Evolutionary conservation across 306 rosid genomes (phyloP), one percentile per base, ranked within the genome.

Genomic region (Erythrophleum fordii): DNA sequence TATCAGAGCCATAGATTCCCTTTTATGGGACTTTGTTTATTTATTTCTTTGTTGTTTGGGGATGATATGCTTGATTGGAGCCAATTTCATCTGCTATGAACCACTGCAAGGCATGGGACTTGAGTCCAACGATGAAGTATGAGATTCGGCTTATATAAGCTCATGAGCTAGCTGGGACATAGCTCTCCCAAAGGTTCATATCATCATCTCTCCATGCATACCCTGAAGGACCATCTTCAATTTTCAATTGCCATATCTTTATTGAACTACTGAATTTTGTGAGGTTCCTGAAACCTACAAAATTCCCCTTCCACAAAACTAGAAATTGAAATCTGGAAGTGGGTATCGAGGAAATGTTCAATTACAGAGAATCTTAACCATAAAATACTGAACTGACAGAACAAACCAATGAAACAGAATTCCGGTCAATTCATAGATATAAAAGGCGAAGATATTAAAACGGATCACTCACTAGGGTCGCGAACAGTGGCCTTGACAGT

Each of bases 401-500:
- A 53, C 2, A 10, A 8, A 29, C 4, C 17, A 3, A 42, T 0
- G 22, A 6, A 45, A 28, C 12, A 17, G 18, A 25, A 58, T 22
- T 39, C 5, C 18, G 6, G 4, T 45, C 26, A 28, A 72, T 1
- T 14, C n/a, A n/a, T 39, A 45, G 0, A 5, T 26, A 64, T 12
- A 58, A 44, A 48, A 16, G 6, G 28, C 5, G 11, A 28, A 16
- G 25, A 48, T 0, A 34, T 7, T 14, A 17, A 2, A 11, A 7
- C 0, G 16, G n/a, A 41, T 7, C 9, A 62, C 80, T 59, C 4
- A 89, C 92, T 56, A 35, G 84, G 86, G 35, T 89, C 75, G 1
- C 90, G 90, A 73, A 89, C 86, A n/a, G 90, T 76, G 71, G 88
- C 90, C 59, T 70, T 87, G 42, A 89, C 85, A 6, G 83, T 76